Evolutionary conservation across 108 stramenopile species (phyloP).

Genomic region (Cyclostephanos tholiformis): DNA sequence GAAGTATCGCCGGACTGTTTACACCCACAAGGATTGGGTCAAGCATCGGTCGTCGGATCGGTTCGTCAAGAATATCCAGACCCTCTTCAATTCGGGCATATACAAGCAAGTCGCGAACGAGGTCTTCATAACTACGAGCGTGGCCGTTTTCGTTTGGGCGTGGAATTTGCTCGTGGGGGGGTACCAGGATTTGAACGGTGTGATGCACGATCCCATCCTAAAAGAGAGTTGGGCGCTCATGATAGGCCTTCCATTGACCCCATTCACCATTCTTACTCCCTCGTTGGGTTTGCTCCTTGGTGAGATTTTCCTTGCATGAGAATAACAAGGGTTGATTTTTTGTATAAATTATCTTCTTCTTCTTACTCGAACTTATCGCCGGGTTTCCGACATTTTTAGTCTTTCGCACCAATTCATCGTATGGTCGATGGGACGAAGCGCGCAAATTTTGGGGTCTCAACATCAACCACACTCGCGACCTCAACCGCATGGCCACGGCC

Average conservation of each 20-base stretch:
- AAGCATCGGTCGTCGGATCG: conserved; percentile 60
- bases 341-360: not conserved
- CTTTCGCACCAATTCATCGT: conserved; percentile 69
- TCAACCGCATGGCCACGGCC: conserved; percentile 59
- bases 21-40: conserved; percentile 66
- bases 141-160: conserved; percentile 54
- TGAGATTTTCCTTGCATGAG: conserved; percentile 31
- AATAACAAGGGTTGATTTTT: no score
- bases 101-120: conserved; percentile 59
- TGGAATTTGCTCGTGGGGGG: conserved; percentile 56
- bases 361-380: no score
- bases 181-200: conserved; percentile 53
- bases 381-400: conserved; percentile 27
- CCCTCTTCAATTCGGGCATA: conserved; percentile 51
- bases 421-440: conserved; percentile 73
- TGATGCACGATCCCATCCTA: conserved; percentile 37
- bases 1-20: conserved; percentile 71
- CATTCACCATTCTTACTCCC: conserved; percentile 57
- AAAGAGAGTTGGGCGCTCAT: conserved; percentile 20
- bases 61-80: conserved; percentile 48
- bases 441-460: conserved; percentile 74
- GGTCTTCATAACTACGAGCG: conserved; percentile 23
- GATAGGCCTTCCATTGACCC: conserved; percentile 51
- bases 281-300: conserved; percentile 69
- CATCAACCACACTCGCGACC: conserved; percentile 72